These are phyloP conservation scores for Sambucus nigra DNA, from an alignment of 129 eudicot species.

Conservation along the genomic window DNA sequence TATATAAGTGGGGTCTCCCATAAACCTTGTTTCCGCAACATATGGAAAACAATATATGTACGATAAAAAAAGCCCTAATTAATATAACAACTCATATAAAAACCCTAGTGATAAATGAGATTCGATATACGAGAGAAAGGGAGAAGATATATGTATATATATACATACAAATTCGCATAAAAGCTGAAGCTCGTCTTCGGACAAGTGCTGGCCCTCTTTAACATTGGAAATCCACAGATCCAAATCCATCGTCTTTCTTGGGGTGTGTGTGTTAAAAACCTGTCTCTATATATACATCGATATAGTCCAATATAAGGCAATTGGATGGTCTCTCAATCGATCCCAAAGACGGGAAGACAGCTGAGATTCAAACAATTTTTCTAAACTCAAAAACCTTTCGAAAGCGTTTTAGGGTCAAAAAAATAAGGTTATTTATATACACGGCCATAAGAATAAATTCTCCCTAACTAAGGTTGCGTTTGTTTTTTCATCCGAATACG, in stretches of 20 bases:
- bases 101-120: background rate
- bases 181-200: slow-evolving; percentile 97
- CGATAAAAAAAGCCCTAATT: slow-evolving; percentile 2
- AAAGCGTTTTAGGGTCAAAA: background rate
- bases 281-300: background rate
- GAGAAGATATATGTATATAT: too few species aligned
- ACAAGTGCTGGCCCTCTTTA: slow-evolving; percentile 92
- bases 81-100: background rate
- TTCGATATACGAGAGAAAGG: background rate
- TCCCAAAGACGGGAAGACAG: background rate
- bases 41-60: background rate
- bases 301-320: background rate
- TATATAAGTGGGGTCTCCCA: background rate
- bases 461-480: too few species aligned
- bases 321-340: background rate
- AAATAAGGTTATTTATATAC: too few species aligned
- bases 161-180: slow-evolving; percentile 81
- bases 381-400: background rate
- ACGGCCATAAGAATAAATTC: too few species aligned
- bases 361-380: background rate
- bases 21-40: background rate
- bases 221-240: slow-evolving; percentile 94
- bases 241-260: slow-evolving; percentile 60
- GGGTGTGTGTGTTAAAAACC: background rate
- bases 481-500: too few species aligned